Percentiles rank a stretch among this genome's conserved stretches.
These are phyloP conservation scores for Epicoccum nigrum DNA, from an alignment of 2,329 filamentous ascomycete species.

Conservation along the genomic window DNA sequence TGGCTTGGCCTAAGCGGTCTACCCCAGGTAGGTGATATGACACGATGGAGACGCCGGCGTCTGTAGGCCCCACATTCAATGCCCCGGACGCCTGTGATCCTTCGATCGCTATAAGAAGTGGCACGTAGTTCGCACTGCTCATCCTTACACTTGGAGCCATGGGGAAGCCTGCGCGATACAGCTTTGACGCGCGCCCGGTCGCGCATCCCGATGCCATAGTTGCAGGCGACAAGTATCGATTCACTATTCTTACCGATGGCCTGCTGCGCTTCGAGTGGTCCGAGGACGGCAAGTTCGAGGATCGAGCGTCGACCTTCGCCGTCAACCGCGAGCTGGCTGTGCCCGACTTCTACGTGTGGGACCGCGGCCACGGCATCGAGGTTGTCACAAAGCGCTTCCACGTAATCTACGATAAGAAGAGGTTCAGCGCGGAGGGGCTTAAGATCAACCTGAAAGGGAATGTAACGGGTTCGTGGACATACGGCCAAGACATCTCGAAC, in stretches of 20 bases:
- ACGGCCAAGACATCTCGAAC: slow-evolving; percentile 52
- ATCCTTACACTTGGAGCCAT: slow-evolving; percentile 24
- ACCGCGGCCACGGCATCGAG: slow-evolving; percentile 56
- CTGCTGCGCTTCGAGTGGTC: slow-evolving; percentile 69
- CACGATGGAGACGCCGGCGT: slow-evolving; percentile 26
- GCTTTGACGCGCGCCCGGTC: slow-evolving; percentile 52
- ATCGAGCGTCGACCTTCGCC: slow-evolving; percentile 68
- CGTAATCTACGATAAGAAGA: slow-evolving; percentile 63
- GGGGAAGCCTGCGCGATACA: slow-evolving; percentile 48
- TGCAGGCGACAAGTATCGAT: slow-evolving; percentile 60
- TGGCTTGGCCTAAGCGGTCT: slow-evolving; percentile 30
- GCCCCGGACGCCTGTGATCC: slow-evolving; percentile 17
- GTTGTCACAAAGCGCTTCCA: slow-evolving; percentile 63
- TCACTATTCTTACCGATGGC: slow-evolving; percentile 63
- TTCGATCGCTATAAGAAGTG: slow-evolving; percentile 13
- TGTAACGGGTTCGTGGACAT: slow-evolving; percentile 59
- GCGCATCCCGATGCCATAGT: slow-evolving; percentile 56
- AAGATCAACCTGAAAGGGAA: slow-evolving; percentile 53
- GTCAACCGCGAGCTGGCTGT: slow-evolving; percentile 59
- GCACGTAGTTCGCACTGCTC: slow-evolving; percentile 17
- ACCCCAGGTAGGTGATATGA: slow-evolving; percentile 33
- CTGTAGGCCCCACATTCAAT: slow-evolving; percentile 28
- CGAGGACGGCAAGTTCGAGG: slow-evolving; percentile 64
- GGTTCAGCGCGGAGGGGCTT: slow-evolving; percentile 60
- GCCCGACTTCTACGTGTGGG: slow-evolving; percentile 56